Evolutionary conservation across 139 green algal genomes (phyloP).

Genomic region (Astrephomene gubernaculifera): DNA sequence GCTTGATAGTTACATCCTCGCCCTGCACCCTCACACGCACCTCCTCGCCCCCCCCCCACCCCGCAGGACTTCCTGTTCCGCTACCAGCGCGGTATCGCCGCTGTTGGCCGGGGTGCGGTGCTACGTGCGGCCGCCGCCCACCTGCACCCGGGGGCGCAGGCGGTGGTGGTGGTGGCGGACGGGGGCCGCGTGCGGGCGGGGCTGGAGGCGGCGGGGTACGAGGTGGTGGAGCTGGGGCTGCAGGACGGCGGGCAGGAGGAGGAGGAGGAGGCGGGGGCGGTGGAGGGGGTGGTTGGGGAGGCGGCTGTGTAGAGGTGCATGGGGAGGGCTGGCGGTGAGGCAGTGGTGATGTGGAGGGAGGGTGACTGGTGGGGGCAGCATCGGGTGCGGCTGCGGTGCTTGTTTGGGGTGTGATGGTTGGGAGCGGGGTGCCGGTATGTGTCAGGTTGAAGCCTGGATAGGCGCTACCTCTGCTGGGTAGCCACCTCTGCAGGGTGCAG

Average conservation of each 20-base stretch:
- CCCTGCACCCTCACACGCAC: too few species aligned
- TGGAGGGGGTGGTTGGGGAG: neutral
- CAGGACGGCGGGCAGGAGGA: slow-evolving; percentile 6
- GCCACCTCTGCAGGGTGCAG: too few species aligned
- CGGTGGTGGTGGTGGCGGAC: slow-evolving; percentile 72
- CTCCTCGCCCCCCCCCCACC: neutral
- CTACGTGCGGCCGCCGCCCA: slow-evolving; percentile 61
- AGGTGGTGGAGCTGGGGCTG: slow-evolving; percentile 44
- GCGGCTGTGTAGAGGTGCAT: too few species aligned
- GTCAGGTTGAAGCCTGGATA: too few species aligned
- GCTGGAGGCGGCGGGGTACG: slow-evolving; percentile 56
- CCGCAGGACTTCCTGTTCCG: slow-evolving; percentile 76
- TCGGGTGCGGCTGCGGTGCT: too few species aligned
- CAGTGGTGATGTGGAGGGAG: too few species aligned
- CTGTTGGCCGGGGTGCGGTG: slow-evolving; percentile 65
- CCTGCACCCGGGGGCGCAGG: slow-evolving; percentile 74
- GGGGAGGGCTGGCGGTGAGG: too few species aligned
- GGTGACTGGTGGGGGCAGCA: too few species aligned
- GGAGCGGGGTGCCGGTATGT: too few species aligned
- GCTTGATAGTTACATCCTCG: too few species aligned
- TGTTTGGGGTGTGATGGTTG: too few species aligned
- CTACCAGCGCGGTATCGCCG: slow-evolving; percentile 64
- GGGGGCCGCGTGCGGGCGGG: slow-evolving; percentile 8
- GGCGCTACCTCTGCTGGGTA: too few species aligned
- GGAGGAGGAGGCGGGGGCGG: neutral